Evolutionary conservation across 2,329 filamentous ascomycete species (phyloP), one percentile per base, ranked within the genome.

Genomic region (Amauroascus niger): DNA sequence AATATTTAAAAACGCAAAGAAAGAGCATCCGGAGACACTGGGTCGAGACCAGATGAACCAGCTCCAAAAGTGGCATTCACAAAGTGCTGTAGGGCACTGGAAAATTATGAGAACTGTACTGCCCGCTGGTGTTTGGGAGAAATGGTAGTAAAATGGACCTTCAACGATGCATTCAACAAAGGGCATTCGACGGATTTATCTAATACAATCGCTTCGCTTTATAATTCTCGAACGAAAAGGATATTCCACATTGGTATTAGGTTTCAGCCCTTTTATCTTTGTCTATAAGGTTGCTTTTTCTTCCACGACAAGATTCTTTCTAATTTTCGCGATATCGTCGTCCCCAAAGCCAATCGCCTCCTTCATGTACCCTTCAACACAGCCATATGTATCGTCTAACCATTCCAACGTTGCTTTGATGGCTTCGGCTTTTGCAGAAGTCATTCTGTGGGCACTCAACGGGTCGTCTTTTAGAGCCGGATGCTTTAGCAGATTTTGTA

Each of bases 11-110:
- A 57, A 48, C 32, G 61, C 67, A 26, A 74, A 76, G 41, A 76
- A 80, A 53, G 64, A 71, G n/a, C 68, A 73, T 30, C 55, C 62
- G 13, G 61, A 64, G 35, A 56, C 64, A 67, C 71, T 69, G 64
- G 62, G 54, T 70, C 71, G 33, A 70, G 75, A 60, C 71, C 74
- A 85, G 58, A 87, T 85, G 22, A 75, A 74, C 6, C 77, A 81
- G 62, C 74, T 96, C 63, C 78, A 78, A 53, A 77, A 79, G 65
- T 88, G 81, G 75, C 89, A 95, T 65, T 77, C 82, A 63, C 75
- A 80, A 63, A 88, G 86, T 62, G 90, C 90, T 0, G 66, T 86
- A 50, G 86, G 86, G 8, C 93, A 98, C 71, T 98, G 93, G 93
- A 74, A 73, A 41, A 84, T 98, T 45, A 98, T 98, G 89, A 81